phyloP scores from a whole-genome alignment of 2,329 filamentous ascomycete species.

The Sporothrix inflata region DNA sequence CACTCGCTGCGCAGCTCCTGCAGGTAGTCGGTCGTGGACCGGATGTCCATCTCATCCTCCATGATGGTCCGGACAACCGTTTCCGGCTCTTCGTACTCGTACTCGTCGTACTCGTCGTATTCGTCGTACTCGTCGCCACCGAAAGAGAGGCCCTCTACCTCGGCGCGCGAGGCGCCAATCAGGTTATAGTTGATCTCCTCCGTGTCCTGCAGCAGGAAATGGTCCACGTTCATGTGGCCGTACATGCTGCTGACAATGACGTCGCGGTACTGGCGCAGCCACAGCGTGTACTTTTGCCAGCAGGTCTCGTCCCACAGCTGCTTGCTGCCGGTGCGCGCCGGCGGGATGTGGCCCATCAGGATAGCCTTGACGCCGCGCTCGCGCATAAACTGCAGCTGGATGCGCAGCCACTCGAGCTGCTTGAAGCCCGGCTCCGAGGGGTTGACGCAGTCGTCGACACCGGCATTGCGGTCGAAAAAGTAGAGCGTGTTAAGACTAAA shows the following conservation, averaged over 20 bases:
- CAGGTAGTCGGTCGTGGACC: conserved; percentile 79
- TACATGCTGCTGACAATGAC: conserved; percentile 79
- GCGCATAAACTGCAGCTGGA: conserved; percentile 83
- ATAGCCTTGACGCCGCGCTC: conserved; percentile 90
- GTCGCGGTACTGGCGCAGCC: conserved; percentile 88
- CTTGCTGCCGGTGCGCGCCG: conserved; percentile 83
- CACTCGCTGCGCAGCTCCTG: conserved; percentile 76
- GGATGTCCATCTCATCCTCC: conserved; percentile 60
- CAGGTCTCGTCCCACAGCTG: conserved; percentile 93
- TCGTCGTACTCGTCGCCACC: conserved; percentile 44
- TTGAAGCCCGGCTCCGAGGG: conserved; percentile 85
- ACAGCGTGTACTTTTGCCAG: conserved; percentile 96
- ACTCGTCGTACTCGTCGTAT: conserved; percentile 32
- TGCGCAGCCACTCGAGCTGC: conserved; percentile 93
- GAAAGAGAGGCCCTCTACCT: conserved; percentile 5
- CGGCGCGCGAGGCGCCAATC: conserved; percentile 37
- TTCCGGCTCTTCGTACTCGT: neutral
- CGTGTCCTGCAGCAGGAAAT: conserved; percentile 90
- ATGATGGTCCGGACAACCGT: conserved; percentile 43
- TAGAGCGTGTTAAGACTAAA: conserved; percentile 96
- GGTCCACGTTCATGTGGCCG: conserved; percentile 98
- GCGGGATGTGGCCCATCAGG: conserved; percentile 90
- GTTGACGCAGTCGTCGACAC: conserved; percentile 83
- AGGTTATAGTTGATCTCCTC: conserved; percentile 69
- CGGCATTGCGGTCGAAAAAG: conserved; percentile 91